phyloP scores from a whole-genome alignment of 2,329 filamentous ascomycete species.

The Ascosphaera apis region DNA sequence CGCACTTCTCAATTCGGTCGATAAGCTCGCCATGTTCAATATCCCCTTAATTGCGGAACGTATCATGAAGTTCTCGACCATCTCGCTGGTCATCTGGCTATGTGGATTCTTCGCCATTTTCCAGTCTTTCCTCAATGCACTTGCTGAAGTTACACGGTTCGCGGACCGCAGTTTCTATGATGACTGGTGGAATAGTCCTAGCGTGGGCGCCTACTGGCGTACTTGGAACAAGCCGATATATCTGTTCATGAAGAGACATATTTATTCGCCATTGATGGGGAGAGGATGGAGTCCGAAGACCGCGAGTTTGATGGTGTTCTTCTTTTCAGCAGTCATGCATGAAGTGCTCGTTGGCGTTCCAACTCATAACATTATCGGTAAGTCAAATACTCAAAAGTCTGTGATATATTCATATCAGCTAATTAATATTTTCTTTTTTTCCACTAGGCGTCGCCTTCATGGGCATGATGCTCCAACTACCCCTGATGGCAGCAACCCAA shows the following conservation, averaged over 20 bases:
- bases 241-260: conserved; percentile 84
- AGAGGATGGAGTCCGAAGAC: conserved; percentile 50
- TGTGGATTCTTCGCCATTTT: conserved; percentile 94
- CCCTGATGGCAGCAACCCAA: conserved; percentile 60
- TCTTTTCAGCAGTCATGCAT: conserved; percentile 71
- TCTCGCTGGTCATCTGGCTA: conserved; percentile 89
- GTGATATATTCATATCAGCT: no score
- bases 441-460: conserved; percentile 59
- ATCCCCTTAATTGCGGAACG: conserved; percentile 65
- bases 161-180: conserved; percentile 88
- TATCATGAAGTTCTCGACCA: conserved; percentile 83
- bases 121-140: conserved; percentile 72
- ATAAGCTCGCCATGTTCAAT: conserved; percentile 64
- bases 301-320: conserved; percentile 65
- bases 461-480: conserved; percentile 85
- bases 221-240: conserved; percentile 97
- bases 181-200: conserved; percentile 93
- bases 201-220: conserved; percentile 74
- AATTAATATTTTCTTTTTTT: no score
- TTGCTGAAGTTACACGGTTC: conserved; percentile 76
- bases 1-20: conserved; percentile 67
- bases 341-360: conserved; percentile 84
- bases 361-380: conserved; percentile 80
- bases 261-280: conserved; percentile 71
- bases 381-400: no score